Percentiles rank a stretch among this genome's conserved stretches.
Conservation (phyloP, 768 basidiomycete species). For the Agrocybe chaxingu region DNA sequence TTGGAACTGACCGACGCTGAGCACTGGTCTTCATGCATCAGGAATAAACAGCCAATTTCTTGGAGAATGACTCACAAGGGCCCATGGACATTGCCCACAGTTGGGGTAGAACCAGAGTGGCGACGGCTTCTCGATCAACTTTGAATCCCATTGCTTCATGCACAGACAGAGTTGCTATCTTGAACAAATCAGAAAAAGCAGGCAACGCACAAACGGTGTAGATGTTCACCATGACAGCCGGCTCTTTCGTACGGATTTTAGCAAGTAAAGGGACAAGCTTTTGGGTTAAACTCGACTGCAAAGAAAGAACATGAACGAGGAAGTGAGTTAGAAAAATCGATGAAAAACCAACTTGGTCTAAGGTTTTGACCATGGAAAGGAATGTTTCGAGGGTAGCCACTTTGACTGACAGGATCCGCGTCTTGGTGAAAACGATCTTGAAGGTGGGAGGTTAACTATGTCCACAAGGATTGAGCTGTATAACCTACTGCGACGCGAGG, state of each 20-base stretch:
- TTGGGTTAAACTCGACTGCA: conserved; percentile 81
- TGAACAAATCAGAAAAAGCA: neutral
- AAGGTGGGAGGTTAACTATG: neutral
- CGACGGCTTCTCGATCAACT: conserved; percentile 90
- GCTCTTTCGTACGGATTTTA: conserved; percentile 95
- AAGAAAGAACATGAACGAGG: neutral
- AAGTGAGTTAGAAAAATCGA: neutral
- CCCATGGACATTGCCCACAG: conserved; percentile 98
- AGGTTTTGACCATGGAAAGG: conserved; percentile 81
- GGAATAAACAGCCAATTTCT: neutral
- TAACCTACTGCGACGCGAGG: conserved; percentile 84
- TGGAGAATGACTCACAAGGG: conserved; percentile 55
- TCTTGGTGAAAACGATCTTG: conserved; percentile 91
- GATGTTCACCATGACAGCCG: conserved; percentile 78
- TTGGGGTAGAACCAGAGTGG: conserved; percentile 85
- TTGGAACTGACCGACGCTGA: conserved; percentile 86
- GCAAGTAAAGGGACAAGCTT: conserved; percentile 93
- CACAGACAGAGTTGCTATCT: conserved; percentile 87
- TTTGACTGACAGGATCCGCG: conserved; percentile 86
- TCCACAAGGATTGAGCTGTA: neutral
- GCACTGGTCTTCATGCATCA: conserved; percentile 38
- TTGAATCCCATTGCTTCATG: conserved; percentile 97
- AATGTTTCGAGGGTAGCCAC: conserved; percentile 86
- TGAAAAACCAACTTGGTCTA: conserved; percentile 65
- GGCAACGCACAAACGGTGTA: neutral